These are phyloP conservation scores for Chlorociboria aeruginascens DNA, from an alignment of 495 filamentous ascomycete species.

Conservation along the genomic window DNA sequence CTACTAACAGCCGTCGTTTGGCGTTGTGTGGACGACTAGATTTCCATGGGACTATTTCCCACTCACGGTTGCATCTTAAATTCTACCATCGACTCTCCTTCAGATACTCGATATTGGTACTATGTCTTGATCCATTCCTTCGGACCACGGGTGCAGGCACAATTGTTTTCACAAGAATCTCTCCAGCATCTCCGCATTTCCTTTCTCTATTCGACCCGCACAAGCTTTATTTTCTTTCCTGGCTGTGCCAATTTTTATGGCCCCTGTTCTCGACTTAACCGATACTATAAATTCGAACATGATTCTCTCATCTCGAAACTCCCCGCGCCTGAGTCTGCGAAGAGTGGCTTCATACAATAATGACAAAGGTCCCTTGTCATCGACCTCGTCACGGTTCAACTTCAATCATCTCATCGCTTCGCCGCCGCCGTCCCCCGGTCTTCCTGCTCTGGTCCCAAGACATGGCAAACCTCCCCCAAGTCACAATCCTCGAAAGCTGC, in stretches of 20 bases:
- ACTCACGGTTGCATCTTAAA: background rate
- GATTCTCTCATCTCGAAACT: constrained; percentile 33
- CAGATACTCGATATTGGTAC: background rate
- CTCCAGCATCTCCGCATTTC: background rate
- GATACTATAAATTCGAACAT: constrained; percentile 36
- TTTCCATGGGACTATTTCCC: constrained; percentile 5
- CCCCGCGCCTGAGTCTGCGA: constrained; percentile 13
- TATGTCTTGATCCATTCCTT: constrained; percentile 6
- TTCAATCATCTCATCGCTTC: constrained; percentile 51
- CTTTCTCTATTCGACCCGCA: constrained; percentile 1
- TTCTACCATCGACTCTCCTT: background rate
- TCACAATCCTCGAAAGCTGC: constrained; percentile 33
- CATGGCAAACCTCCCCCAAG: constrained; percentile 36
- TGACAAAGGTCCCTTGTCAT: constrained; percentile 30
- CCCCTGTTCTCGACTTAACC: constrained; percentile 35
- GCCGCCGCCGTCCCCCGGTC: constrained; percentile 45
- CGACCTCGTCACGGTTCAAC: constrained; percentile 44
- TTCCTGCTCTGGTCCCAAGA: constrained; percentile 51
- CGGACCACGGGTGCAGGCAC: constrained; percentile 11
- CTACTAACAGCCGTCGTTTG: no score
- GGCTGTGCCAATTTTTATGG: constrained; percentile 28
- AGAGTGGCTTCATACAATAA: constrained; percentile 7
- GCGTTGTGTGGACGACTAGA: no score
- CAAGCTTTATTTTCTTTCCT: constrained; percentile 14
- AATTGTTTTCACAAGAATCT: background rate